Evolutionary conservation across 2,329 filamentous ascomycete species (phyloP), one percentile per base, ranked within the genome.

Genomic region (Chaetoscypha palmicola): DNA sequence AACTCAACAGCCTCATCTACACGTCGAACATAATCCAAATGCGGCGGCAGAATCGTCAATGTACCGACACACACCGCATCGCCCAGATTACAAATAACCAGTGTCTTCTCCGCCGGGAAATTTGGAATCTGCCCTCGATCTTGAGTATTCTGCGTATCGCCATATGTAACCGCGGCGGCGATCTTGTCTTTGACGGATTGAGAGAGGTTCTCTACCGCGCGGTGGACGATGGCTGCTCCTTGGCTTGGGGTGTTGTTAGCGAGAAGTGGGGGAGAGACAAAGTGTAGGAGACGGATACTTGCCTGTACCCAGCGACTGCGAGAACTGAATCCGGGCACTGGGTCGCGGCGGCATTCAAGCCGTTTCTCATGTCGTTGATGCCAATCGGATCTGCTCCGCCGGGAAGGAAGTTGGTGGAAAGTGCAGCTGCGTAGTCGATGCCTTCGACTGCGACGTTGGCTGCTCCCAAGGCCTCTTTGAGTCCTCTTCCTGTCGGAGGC

Each of bases 1-100:
- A 68, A 67, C 33, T 54, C 33, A 12, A 62, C 62, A 1, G 64
- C 64, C 23, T 58, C 55, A 14, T 55, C 45, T 0, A 62, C 64
- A 51, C 62, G 38, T 2, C 24, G 16, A 2, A 53, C 62, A 46
- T 70, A 70, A 4, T 55, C 54, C 28, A 62, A 38, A 51, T 70
- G 67, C 5, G 65, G 51, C 9, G 59, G 61, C 20, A 63, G 58
- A 5, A 66, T 54, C 38, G 66, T 63, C 9, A 67, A 50, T 1
- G 66, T 67, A 7, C 72, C 71, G 5, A 54, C 36, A 43, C 73
- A 76, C 2, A 76, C 70, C 1, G 65, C 58, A 48, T 76, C 72
- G 0, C 71, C 71, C 3, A 51, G 35, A 11, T 69, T 66, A 49
- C 73, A 76, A 32, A 69, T 67, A 33, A 73, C 68, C 55, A 69